A percentile compares a stretch with the other conserved stretches of the same genome.
phyloP scores from a whole-genome alignment of 2,329 filamentous ascomycete species.

The Arthrobotrys musiformis region DNA sequence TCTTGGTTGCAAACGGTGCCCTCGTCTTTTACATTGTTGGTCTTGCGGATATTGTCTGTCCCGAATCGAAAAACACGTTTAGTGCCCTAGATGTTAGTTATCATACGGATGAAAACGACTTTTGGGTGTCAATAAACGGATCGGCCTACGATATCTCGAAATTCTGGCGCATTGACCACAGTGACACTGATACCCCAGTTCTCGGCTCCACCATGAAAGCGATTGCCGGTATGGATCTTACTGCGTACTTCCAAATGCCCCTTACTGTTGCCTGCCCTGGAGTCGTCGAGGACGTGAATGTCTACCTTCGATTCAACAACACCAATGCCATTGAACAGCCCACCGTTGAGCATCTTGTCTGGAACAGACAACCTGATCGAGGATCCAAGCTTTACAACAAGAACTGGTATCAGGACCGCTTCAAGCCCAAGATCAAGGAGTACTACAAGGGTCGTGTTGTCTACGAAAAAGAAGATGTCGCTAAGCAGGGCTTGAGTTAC shows the following conservation, averaged over 20 bases:
- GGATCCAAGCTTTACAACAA: slow-evolving; percentile 70
- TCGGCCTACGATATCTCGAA: slow-evolving; percentile 89
- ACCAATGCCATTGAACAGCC: slow-evolving; percentile 67
- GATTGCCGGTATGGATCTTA: slow-evolving; percentile 80
- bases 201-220: slow-evolving; percentile 75
- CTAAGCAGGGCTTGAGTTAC: slow-evolving; percentile 73
- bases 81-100: slow-evolving; percentile 73
- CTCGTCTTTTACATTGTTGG: slow-evolving; percentile 92
- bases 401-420: slow-evolving; percentile 80
- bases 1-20: slow-evolving; percentile 80
- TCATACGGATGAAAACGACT: slow-evolving; percentile 79
- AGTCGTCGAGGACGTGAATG: slow-evolving; percentile 71
- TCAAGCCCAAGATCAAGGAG: slow-evolving; percentile 81
- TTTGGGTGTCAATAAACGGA: slow-evolving; percentile 86
- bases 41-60: slow-evolving; percentile 86
- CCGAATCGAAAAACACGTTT: slow-evolving; percentile 92
- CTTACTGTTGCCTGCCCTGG: slow-evolving; percentile 78
- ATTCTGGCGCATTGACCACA: slow-evolving; percentile 87
- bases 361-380: slow-evolving; percentile 69
- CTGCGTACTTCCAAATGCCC: slow-evolving; percentile 85
- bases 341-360: slow-evolving; percentile 76
- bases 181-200: slow-evolving; percentile 74
- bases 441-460: slow-evolving; percentile 91
- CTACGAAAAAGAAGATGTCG: slow-evolving; percentile 71
- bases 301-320: slow-evolving; percentile 73